Evolutionary conservation across 2,329 filamentous ascomycete genomes (phyloP).

Genomic region (Calonectria pteridis): DNA sequence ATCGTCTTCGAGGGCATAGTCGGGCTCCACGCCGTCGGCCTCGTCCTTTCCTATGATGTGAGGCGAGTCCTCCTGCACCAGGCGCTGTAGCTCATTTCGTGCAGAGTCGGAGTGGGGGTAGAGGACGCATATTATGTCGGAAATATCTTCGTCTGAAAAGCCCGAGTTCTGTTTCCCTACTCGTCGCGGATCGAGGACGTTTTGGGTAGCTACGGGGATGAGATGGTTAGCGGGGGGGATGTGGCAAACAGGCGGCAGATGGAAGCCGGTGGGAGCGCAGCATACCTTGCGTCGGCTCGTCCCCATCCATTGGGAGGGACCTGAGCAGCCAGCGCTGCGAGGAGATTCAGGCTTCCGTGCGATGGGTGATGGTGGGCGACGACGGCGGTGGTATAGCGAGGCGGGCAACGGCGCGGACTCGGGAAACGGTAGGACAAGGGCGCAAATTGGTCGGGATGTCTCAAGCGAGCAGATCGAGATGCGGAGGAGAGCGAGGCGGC

Average conservation of each 20-base stretch:
- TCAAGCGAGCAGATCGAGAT: constrained; percentile 20
- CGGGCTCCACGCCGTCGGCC: constrained; percentile 63
- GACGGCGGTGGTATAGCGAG: constrained; percentile 12
- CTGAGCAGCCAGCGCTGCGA: constrained; percentile 45
- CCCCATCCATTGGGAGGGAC: constrained; percentile 58
- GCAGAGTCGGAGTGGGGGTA: constrained; percentile 82
- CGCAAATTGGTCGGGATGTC: constrained; percentile 22
- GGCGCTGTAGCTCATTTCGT: constrained; percentile 73
- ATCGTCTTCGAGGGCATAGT: constrained; percentile 65
- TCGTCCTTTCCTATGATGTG: constrained; percentile 64
- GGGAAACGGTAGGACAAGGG: constrained; percentile 24
- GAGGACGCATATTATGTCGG: constrained; percentile 90
- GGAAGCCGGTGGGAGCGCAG: constrained; percentile 5
- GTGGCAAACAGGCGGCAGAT: neutral
- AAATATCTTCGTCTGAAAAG: constrained; percentile 83
- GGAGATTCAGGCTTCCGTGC: constrained; percentile 35
- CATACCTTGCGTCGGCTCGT: constrained; percentile 59
- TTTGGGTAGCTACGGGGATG: constrained; percentile 74
- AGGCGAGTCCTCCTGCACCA: constrained; percentile 61
- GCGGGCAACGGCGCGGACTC: constrained; percentile 30
- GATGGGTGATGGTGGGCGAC: constrained; percentile 24
- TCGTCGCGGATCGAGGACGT: constrained; percentile 83
- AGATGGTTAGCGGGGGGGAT: constrained; percentile 31
- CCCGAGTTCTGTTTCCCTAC: constrained; percentile 85
- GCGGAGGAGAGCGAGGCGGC: constrained; percentile 10